Percentiles rank a stretch among this genome's conserved stretches.
Evolutionary conservation across 1,284 basidiomycete genomes (phyloP).

Genomic region (Hypsizygus ulmarius): DNA sequence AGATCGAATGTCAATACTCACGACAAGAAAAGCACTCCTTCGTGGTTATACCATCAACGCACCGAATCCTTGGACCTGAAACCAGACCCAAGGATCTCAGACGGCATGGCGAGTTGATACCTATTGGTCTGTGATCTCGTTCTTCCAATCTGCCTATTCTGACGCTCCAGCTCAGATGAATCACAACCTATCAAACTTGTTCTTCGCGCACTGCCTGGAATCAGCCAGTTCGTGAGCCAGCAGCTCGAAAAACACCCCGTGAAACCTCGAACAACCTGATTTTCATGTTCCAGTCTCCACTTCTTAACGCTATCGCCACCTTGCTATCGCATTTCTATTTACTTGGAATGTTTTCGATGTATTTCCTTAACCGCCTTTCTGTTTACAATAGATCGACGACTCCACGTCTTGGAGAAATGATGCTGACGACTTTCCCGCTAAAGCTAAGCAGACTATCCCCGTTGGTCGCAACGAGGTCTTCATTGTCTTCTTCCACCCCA

Average conservation of each 20-base stretch:
- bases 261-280: not conserved
- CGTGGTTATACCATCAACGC: conserved; percentile 58
- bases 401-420: conserved; percentile 48
- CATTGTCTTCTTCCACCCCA: conserved; percentile 30
- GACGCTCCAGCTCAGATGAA: conserved; percentile 43
- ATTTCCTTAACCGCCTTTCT: not conserved
- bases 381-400: conserved; percentile 43
- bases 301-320: not conserved
- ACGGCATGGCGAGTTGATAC: conserved; percentile 58
- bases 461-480: conserved; percentile 64
- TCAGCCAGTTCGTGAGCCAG: conserved; percentile 49
- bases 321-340: conserved; percentile 3
- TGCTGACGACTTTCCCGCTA: conserved; percentile 57
- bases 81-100: conserved; percentile 48
- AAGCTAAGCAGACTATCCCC: conserved; percentile 53
- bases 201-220: conserved; percentile 56
- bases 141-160: not conserved
- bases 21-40: conserved; percentile 52
- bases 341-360: conserved; percentile 1
- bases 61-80: conserved; percentile 48
- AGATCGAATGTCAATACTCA: conserved; percentile 11
- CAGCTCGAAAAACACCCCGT: conserved; percentile 18
- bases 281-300: not conserved
- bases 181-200: conserved; percentile 61
- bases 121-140: conserved; percentile 43